These are phyloP conservation scores for Saposhnikovia divaricata DNA, from an alignment of 129 eudicot genomes.

Conservation along the genomic window DNA sequence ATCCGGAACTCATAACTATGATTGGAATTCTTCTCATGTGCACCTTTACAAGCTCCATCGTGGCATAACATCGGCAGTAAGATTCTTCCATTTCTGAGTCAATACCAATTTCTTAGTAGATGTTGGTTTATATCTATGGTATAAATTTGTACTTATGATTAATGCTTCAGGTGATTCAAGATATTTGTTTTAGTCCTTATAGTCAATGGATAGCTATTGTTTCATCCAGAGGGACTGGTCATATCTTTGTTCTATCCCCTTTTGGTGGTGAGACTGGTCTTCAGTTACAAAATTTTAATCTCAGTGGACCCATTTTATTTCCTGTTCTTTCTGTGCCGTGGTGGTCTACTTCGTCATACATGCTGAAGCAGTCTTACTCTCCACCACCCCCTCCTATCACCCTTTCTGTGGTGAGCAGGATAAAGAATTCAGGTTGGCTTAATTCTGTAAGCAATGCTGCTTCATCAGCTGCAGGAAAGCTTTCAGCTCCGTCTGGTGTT, in stretches of 20 bases:
- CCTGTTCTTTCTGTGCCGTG: constrained; percentile 62
- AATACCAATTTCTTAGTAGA: not conserved
- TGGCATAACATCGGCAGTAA: constrained; percentile 91
- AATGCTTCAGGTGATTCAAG: constrained; percentile 80
- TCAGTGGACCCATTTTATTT: constrained; percentile 30
- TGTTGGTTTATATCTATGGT: constrained; percentile 8
- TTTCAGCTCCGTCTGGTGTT: constrained; percentile 62
- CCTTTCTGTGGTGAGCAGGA: constrained; percentile 75
- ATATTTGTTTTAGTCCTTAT: constrained; percentile 78
- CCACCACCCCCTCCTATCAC: constrained; percentile 61
- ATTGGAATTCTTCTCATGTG: constrained; percentile 79
- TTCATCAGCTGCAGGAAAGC: constrained; percentile 64
- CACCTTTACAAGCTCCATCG: constrained; percentile 97
- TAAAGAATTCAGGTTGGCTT: constrained; percentile 80
- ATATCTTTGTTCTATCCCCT: constrained; percentile 72
- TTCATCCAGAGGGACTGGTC: constrained; percentile 95
- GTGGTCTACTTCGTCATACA: constrained; percentile 83
- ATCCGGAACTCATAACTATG: constrained; percentile 45
- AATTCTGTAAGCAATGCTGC: constrained; percentile 87
- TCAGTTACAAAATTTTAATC: constrained; percentile 43
- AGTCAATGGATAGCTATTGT: constrained; percentile 90
- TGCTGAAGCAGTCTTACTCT: constrained; percentile 37
- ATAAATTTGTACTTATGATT: not conserved
- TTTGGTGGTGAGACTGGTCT: constrained; percentile 81
- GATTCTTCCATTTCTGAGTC: constrained; percentile 17